Conservation (phyloP, 371 early-diverging fungal species). For the Mortierella sp. region DNA sequence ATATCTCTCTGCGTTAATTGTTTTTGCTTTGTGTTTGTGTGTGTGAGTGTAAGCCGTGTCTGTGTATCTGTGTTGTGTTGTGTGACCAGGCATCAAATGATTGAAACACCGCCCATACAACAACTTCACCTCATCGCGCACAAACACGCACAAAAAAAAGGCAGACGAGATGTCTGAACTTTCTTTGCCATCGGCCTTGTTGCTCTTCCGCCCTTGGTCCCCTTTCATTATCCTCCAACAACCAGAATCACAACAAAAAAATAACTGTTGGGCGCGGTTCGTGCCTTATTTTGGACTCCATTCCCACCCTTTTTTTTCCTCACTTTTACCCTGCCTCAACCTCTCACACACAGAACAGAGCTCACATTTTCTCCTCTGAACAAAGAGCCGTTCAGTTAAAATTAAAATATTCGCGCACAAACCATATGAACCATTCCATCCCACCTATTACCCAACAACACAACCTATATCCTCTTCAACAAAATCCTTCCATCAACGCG, state of each 20-base stretch:
- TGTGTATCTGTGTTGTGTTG: too few relatives aligned
- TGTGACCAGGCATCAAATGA: too few relatives aligned
- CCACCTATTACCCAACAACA: constrained; percentile 1
- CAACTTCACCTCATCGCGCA: constrained; percentile 6
- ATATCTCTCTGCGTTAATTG: too few relatives aligned
- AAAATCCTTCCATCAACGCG: background rate
- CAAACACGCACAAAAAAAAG: background rate
- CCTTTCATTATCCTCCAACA: background rate
- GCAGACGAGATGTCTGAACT: background rate
- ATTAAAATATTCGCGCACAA: constrained; percentile 20
- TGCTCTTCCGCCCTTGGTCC: background rate
- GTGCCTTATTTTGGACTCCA: constrained; percentile 45
- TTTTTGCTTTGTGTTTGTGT: too few relatives aligned
- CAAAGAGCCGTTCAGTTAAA: background rate
- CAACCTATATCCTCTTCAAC: background rate
- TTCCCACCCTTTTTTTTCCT: constrained; percentile 8
- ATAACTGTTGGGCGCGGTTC: constrained; percentile 9
- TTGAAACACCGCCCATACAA: constrained; percentile 15
- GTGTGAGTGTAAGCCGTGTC: background rate
- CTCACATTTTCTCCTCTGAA: constrained; percentile 19
- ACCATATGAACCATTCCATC: background rate
- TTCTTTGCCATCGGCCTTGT: background rate
- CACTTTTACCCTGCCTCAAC: background rate
- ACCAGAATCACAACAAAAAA: too few relatives aligned
- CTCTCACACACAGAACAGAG: background rate